Evolutionary conservation across 129 eudicot genomes (phyloP), one percentile per base, ranked within the genome.

Genomic region (Chrysanthemum seticuspe): DNA sequence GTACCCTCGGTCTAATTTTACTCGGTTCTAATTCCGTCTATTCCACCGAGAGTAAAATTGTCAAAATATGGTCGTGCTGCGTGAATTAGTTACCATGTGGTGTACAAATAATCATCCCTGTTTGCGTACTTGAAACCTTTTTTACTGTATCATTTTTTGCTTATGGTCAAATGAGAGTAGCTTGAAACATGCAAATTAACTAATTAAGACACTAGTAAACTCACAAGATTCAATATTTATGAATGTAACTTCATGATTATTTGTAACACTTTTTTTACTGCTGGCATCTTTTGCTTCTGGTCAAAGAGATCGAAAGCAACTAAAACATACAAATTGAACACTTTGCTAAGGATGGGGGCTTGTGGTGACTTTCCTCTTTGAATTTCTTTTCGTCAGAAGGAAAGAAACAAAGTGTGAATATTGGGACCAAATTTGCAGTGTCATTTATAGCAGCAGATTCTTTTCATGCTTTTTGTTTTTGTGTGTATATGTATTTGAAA

Each of bases 371-470:
- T 70, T 59, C 76, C 21, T 45, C 73, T 78, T 55, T 72, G 78
- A 65, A 60, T 72, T 78, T 59, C 77, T 78, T 77, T 78, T 72
- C 72, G 82, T 78, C 82, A 78, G 82, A 19, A 49, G 55, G 59
- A 72, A 78, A 78, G 77, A 72, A 62, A 78, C 82, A 64, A 78
- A 72, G 78, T 72, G 67, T 78, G 74, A 78, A 78, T 71, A 25
- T 71, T 78, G 82, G 82, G 82, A 78, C 82, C 82, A 78, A 78
- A 40, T 62, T 78, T 78, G 76, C 72, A 78, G 77, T 71, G 62
- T 65, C 64, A 58, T 18, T 40, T 64, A 64, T 63, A 19, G 59
- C 62, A 64, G 68, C 73, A 78, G 78, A 78, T 72, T 71, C 82
- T 72, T 60, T 72, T 65, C 78, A 65, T 78, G 44, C 73, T 58